A percentile compares a stretch with the other conserved stretches of the same genome.
Conservation (phyloP, 495 filamentous ascomycete genomes). For the Xylaria cubensis region DNA sequence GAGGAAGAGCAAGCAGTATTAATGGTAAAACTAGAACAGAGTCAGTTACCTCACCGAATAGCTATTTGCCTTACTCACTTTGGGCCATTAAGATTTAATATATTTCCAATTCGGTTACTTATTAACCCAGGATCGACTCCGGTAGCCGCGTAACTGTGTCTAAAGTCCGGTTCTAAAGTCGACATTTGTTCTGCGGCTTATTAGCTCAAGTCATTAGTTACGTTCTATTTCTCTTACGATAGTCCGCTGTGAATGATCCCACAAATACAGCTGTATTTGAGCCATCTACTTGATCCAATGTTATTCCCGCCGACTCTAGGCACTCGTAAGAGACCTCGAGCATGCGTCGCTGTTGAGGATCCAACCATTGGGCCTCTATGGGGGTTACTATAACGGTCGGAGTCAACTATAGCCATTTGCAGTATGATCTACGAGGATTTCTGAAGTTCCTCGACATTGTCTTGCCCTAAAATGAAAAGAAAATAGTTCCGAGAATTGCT, state of each 20-base stretch:
- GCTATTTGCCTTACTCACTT: slow-evolving; percentile 32
- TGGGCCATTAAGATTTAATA: slow-evolving; percentile 58
- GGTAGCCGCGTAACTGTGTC: slow-evolving; percentile 53
- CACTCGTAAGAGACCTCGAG: slow-evolving; percentile 49
- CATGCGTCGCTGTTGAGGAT: slow-evolving; percentile 47
- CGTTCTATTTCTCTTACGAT: slow-evolving; percentile 34
- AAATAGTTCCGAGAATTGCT: too few species aligned
- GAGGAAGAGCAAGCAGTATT: slow-evolving; percentile 64
- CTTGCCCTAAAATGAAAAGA: too few species aligned
- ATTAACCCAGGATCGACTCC: slow-evolving; percentile 54
- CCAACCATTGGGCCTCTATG: slow-evolving; percentile 42
- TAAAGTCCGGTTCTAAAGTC: slow-evolving; percentile 41
- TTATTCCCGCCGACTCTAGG: slow-evolving; percentile 54
- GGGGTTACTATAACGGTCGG: slow-evolving; percentile 25
- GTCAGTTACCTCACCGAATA: not conserved
- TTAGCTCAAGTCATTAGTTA: not conserved
- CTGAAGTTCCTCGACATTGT: too few species aligned
- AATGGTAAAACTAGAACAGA: slow-evolving; percentile 50
- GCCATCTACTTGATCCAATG: slow-evolving; percentile 49
- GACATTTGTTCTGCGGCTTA: slow-evolving; percentile 34
- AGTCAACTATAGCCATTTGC: too few species aligned
- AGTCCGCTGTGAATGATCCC: slow-evolving; percentile 58
- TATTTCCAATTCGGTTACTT: slow-evolving; percentile 58
- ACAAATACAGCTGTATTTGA: slow-evolving; percentile 59
- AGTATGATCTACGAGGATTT: too few species aligned